A percentile compares a stretch with the other conserved stretches of the same genome.
Evolutionary conservation across 2,329 filamentous ascomycete species (phyloP).

Genomic region (Rhexocercosporidium sp.): DNA sequence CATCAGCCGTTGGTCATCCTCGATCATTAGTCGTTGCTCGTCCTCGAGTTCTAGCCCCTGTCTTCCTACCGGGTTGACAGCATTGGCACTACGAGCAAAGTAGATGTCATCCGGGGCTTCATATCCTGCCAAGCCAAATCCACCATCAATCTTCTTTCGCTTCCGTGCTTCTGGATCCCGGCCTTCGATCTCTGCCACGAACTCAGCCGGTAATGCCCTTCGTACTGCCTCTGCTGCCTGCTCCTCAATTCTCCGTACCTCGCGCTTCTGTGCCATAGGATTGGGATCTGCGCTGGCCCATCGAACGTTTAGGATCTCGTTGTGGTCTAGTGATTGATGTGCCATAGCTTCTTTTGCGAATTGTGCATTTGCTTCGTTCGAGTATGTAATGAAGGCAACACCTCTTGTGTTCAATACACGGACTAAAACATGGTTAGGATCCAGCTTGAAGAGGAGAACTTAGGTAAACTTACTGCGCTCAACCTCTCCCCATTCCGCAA

Average conservation of each 20-base stretch:
- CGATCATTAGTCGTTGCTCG: slow-evolving; percentile 61
- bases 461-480: slow-evolving; percentile 64
- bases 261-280: slow-evolving; percentile 89
- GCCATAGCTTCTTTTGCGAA: slow-evolving; percentile 97
- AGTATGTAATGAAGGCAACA: slow-evolving; percentile 94
- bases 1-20: slow-evolving; percentile 51
- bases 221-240: slow-evolving; percentile 95
- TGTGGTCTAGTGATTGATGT: slow-evolving; percentile 88
- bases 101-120: slow-evolving; percentile 94
- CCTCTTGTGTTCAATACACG: slow-evolving; percentile 88
- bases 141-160: slow-evolving; percentile 85
- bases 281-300: slow-evolving; percentile 98
- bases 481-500: slow-evolving; percentile 94
- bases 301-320: slow-evolving; percentile 90
- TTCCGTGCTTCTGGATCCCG: slow-evolving; percentile 86
- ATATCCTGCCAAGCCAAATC: slow-evolving; percentile 77
- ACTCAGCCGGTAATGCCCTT: slow-evolving; percentile 84
- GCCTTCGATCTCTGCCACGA: slow-evolving; percentile 92
- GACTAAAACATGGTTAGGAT: slow-evolving; percentile 46
- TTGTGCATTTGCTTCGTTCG: slow-evolving; percentile 86
- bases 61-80: slow-evolving; percentile 63
- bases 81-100: slow-evolving; percentile 79
- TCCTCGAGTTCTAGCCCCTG: slow-evolving; percentile 68
- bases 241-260: slow-evolving; percentile 88
- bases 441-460: neutral